Conservation (phyloP, 2,329 filamentous ascomycete species). For the Fusarium palustre region DNA sequence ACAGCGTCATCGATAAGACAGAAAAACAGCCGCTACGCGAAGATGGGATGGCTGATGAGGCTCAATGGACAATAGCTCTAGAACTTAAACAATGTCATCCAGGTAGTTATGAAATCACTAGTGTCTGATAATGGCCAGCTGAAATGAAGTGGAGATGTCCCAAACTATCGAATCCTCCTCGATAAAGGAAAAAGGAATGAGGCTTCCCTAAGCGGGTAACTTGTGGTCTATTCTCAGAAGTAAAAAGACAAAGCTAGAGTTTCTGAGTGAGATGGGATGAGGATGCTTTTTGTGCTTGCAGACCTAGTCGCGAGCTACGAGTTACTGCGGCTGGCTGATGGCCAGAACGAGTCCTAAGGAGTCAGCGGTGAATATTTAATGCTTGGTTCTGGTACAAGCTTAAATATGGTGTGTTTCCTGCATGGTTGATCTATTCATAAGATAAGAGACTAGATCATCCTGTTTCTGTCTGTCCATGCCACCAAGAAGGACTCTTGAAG, state of each 20-base stretch:
- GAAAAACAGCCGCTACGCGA: neutral
- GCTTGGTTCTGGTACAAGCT: neutral
- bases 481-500: neutral
- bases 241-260: neutral
- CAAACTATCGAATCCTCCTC: neutral
- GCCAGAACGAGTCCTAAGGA: neutral
- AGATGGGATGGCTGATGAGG: neutral
- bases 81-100: neutral
- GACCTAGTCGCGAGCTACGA: slow-evolving; percentile 3
- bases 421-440: neutral
- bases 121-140: slow-evolving; percentile 2
- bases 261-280: neutral
- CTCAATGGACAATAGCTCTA: neutral
- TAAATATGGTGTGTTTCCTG: neutral
- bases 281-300: slow-evolving; percentile 7
- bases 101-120: slow-evolving; percentile 1
- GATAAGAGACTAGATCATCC: neutral
- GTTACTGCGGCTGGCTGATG: slow-evolving; percentile 17
- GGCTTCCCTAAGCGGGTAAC: neutral
- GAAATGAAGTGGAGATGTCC: slow-evolving; percentile 11
- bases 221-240: neutral
- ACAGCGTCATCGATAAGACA: slow-evolving; percentile 7
- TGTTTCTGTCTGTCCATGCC: neutral
- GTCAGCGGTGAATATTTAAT: neutral
- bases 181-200: neutral